Evolutionary conservation across 139 green algal genomes (phyloP).

Genomic region (Volvox africanus): DNA sequence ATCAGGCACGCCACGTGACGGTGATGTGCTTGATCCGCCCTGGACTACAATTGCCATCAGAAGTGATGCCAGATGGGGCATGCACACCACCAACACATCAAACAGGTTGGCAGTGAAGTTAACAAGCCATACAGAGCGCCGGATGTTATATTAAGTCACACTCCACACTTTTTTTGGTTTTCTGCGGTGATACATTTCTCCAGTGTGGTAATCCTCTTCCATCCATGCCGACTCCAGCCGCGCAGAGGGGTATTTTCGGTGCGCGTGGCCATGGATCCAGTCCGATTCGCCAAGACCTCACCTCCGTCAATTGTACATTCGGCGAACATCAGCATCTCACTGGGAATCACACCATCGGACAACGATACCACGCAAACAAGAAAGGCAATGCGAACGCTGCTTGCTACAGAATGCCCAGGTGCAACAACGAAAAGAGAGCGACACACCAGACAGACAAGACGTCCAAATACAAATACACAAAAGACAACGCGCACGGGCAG

Average conservation of each 20-base stretch:
- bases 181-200: neutral
- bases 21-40: too few relatives aligned
- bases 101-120: too few relatives aligned
- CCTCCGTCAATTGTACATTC: neutral
- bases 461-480: neutral
- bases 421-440: neutral
- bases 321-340: neutral
- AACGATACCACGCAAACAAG: constrained; percentile 14
- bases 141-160: neutral
- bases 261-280: constrained; percentile 17
- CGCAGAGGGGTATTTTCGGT: neutral
- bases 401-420: neutral
- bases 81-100: too few relatives aligned
- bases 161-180: constrained; percentile 6
- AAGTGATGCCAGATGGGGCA: too few relatives aligned
- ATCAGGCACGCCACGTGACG: too few relatives aligned
- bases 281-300: neutral
- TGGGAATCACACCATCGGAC: constrained; percentile 15
- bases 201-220: constrained; percentile 21
- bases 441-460: neutral
- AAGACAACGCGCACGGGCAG: neutral
- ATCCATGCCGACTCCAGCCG: constrained; percentile 8
- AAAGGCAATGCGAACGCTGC: constrained; percentile 12
- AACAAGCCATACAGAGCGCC: too few relatives aligned
- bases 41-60: too few relatives aligned